These are phyloP conservation scores for Umbilicaria muhlenbergii DNA, from an alignment of 495 filamentous ascomycete genomes.

Conservation along the genomic window DNA sequence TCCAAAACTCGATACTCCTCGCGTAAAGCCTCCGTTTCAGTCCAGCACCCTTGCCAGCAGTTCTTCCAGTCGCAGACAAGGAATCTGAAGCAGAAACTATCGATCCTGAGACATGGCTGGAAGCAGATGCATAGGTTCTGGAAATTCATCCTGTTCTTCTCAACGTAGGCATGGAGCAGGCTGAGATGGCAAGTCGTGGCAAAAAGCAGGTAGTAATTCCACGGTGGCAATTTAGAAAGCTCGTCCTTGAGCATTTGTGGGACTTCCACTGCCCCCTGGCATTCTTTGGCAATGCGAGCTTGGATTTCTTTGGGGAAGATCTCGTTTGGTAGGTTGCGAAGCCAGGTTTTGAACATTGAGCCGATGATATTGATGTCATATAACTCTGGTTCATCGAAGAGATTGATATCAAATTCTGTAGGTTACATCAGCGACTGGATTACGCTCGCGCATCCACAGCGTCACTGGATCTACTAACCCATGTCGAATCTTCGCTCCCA, in stretches of 20 bases:
- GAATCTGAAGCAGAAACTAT: slow-evolving; percentile 79
- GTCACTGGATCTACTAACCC: slow-evolving; percentile 27
- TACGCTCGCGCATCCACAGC: neutral
- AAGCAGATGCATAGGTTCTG: slow-evolving; percentile 87
- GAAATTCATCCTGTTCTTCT: slow-evolving; percentile 91
- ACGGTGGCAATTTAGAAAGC: slow-evolving; percentile 76
- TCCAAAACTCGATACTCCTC: slow-evolving; percentile 52
- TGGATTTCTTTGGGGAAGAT: slow-evolving; percentile 72
- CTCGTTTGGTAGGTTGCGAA: slow-evolving; percentile 84
- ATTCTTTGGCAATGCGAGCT: slow-evolving; percentile 55
- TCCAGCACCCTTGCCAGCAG: slow-evolving; percentile 91
- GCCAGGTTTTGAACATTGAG: slow-evolving; percentile 84
- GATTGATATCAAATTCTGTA: slow-evolving; percentile 64
- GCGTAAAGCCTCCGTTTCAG: slow-evolving; percentile 63
- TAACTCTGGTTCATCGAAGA: slow-evolving; percentile 67
- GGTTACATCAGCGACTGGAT: neutral
- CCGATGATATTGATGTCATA: slow-evolving; percentile 91
- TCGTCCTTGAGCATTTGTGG: slow-evolving; percentile 76
- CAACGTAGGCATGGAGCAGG: slow-evolving; percentile 67
- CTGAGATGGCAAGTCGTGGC: slow-evolving; percentile 89
- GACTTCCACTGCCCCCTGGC: slow-evolving; percentile 55
- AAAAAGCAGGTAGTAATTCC: slow-evolving; percentile 91
- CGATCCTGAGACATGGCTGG: slow-evolving; percentile 85
- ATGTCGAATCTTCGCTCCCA: slow-evolving; percentile 81
- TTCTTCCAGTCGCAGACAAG: slow-evolving; percentile 83